Conservation (phyloP, 306 rosid species). For the Pueraria montana region DNA sequence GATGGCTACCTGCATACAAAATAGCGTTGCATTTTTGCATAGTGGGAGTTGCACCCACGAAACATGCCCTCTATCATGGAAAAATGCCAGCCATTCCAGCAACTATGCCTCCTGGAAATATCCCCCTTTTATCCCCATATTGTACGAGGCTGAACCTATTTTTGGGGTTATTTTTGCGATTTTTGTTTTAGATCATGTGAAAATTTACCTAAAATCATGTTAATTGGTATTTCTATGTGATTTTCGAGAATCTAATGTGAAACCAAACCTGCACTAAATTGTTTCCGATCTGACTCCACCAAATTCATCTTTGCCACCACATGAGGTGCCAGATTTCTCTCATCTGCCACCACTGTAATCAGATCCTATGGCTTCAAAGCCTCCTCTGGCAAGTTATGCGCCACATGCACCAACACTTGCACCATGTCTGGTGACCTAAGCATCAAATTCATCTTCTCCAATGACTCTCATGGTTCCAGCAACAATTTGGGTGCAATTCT, state of each 20-base stretch:
- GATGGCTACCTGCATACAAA: background rate
- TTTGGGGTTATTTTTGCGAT: no score
- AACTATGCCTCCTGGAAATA: background rate
- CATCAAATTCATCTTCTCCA: background rate
- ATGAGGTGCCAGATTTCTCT: background rate
- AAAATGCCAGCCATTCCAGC: background rate
- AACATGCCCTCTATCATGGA: background rate
- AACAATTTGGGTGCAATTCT: background rate
- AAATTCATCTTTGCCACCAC: background rate
- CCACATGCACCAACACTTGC: background rate
- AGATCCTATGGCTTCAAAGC: background rate
- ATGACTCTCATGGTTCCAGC: background rate
- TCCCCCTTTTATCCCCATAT: background rate
- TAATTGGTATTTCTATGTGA: background rate
- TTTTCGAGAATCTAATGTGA: background rate
- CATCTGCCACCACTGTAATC: background rate
- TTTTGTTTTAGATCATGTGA: background rate
- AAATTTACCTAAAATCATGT: background rate
- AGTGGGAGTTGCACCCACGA: background rate
- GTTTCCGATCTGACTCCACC: background rate
- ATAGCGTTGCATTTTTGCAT: background rate
- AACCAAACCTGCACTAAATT: background rate
- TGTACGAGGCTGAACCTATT: background rate
- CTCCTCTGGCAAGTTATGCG: background rate
- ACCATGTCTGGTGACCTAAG: background rate